Conservation (phyloP, 805 yeast species). For the Starmerella potacharoeniae region DNA sequence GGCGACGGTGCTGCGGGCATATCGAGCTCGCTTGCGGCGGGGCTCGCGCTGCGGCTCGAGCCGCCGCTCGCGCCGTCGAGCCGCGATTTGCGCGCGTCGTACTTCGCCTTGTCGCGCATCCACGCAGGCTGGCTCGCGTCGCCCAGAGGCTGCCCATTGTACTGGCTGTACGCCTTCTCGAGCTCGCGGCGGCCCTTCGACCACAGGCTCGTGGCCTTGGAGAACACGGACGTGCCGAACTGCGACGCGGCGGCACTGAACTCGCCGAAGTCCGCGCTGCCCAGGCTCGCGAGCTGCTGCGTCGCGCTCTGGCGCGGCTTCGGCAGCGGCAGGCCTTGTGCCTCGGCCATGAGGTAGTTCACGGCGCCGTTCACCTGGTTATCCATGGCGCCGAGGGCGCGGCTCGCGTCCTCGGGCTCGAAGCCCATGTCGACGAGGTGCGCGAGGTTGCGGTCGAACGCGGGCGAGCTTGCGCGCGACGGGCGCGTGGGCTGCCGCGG, state of each 20-base stretch:
- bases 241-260: conserved; percentile 38
- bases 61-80: conserved; percentile 6
- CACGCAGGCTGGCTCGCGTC: conserved; percentile 50
- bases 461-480: not conserved
- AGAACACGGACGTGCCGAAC: conserved; percentile 43
- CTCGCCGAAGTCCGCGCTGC: conserved; percentile 10
- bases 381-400: conserved; percentile 47
- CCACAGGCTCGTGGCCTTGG: conserved; percentile 48
- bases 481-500: not conserved
- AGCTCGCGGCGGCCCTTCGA: conserved; percentile 50
- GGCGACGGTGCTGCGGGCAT: not conserved
- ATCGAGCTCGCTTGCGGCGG: not conserved
- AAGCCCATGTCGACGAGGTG: conserved; percentile 75
- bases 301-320: conserved; percentile 16
- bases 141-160: conserved; percentile 32
- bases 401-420: conserved; percentile 44
- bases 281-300: not conserved
- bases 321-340: conserved; percentile 35
- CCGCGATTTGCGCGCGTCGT: conserved; percentile 10
- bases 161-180: conserved; percentile 50
- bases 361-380: conserved; percentile 55
- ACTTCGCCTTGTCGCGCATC: conserved; percentile 47
- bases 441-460: conserved; percentile 37
- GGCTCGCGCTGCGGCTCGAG: not conserved
- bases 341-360: conserved; percentile 49